These are phyloP conservation scores for Penstemon barbatus DNA, from an alignment of 257 asterid species.

Conservation along the genomic window DNA sequence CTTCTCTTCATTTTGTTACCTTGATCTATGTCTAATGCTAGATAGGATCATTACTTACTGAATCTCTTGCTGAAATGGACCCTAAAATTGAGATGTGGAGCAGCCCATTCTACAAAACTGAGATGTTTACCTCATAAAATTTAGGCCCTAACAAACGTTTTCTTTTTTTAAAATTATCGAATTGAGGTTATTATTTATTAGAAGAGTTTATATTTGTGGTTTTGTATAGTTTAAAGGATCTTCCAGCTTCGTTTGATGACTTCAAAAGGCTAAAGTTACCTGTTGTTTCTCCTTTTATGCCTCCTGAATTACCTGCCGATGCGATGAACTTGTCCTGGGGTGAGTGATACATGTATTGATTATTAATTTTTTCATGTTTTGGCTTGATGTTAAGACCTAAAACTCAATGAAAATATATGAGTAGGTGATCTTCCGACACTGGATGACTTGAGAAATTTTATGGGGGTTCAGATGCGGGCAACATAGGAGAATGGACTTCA, in stretches of 20 bases:
- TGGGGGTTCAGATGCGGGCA: constrained; percentile 37
- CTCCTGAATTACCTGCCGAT: constrained; percentile 46
- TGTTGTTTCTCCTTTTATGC: constrained; percentile 43
- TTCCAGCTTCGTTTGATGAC: constrained; percentile 63
- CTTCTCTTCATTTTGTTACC: constrained; percentile 38
- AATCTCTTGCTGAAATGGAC: constrained; percentile 37
- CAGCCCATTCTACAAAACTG: constrained; percentile 61
- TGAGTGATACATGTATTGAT: constrained; percentile 34
- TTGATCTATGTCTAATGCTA: constrained; percentile 50
- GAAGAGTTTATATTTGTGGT: constrained; percentile 17
- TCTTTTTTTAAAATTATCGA: background rate
- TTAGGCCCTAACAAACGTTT: constrained; percentile 6
- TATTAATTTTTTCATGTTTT: background rate
- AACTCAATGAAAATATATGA: constrained; percentile 20
- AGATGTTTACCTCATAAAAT: constrained; percentile 40
- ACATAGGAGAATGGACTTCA: constrained; percentile 45
- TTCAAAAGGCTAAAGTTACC: constrained; percentile 62
- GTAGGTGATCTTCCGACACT: constrained; percentile 69
- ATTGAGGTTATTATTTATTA: constrained; percentile 11
- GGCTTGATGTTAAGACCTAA: constrained; percentile 18
- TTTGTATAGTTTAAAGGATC: constrained; percentile 52
- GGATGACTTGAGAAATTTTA: constrained; percentile 50
- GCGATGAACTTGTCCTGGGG: constrained; percentile 64
- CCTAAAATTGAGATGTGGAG: constrained; percentile 62
- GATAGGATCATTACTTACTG: constrained; percentile 46